Evolutionary conservation across 1,284 basidiomycete genomes (phyloP).

Genomic region (Polyporus tsugae): DNA sequence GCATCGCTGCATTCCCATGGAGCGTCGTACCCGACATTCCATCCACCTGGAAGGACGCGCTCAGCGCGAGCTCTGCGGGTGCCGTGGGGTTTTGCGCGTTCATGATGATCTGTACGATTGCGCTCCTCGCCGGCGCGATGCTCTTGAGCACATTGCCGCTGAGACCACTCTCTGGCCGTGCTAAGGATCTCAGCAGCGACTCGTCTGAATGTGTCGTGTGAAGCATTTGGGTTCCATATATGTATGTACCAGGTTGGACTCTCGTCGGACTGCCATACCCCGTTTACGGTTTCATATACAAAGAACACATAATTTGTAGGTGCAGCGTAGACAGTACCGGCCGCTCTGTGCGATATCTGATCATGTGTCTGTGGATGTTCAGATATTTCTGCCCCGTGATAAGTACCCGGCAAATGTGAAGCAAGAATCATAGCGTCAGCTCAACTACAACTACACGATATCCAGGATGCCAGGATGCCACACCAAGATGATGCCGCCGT

Average conservation of each 20-base stretch:
- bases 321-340: neutral
- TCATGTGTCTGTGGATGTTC: no score
- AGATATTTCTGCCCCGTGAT: no score
- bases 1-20: neutral
- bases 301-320: neutral
- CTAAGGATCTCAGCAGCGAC: neutral
- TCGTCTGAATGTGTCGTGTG: neutral
- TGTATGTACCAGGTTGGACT: neutral
- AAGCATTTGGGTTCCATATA: neutral
- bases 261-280: neutral
- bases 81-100: neutral
- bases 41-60: neutral
- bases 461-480: no score
- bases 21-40: neutral
- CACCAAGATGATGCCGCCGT: no score
- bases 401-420: no score
- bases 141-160: neutral
- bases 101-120: neutral
- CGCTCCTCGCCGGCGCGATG: neutral
- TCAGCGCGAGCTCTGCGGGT: neutral
- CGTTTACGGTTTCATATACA: neutral
- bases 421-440: no score
- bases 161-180: neutral
- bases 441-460: no score
- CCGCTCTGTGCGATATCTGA: neutral